Percentiles rank a stretch among this genome's conserved stretches.
phyloP scores from a whole-genome alignment of 1,139 yeast species.

The Hemisphaericaspora xylanilytica region DNA sequence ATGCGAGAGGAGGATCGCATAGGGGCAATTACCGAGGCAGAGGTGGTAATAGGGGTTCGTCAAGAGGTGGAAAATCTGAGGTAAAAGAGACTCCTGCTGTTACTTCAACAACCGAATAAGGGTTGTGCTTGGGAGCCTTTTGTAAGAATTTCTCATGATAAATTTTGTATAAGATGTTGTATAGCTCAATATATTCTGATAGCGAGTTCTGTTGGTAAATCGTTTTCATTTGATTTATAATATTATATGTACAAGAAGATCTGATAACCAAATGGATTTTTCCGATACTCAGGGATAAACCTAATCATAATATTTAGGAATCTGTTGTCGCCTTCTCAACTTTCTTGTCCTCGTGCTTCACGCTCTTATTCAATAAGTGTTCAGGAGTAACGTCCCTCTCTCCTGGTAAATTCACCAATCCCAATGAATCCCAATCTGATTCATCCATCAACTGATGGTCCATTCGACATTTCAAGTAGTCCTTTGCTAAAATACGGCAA shows the following conservation, averaged over 20 bases:
- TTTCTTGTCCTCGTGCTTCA: conserved; percentile 10
- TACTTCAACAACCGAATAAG: not conserved
- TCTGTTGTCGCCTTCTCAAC: not conserved
- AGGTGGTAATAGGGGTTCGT: conserved; percentile 1
- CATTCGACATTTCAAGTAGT: conserved; percentile 85
- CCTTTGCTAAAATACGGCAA: conserved; percentile 80
- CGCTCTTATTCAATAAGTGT: conserved; percentile 30
- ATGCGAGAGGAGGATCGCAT: conserved; percentile 17
- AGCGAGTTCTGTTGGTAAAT: no score
- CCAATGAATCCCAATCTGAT: conserved; percentile 80
- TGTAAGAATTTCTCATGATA: not conserved
- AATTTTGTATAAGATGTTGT: not conserved
- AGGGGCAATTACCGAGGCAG: conserved; percentile 31
- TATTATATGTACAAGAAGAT: conserved; percentile 1
- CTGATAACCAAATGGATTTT: not conserved
- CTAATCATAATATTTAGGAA: not conserved
- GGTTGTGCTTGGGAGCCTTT: no score
- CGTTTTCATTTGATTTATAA: not conserved
- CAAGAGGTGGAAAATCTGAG: conserved; percentile 6
- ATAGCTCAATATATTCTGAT: not conserved
- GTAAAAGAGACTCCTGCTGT: not conserved
- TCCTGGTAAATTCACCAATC: conserved; percentile 63
- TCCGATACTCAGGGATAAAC: not conserved
- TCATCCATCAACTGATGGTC: conserved; percentile 81
- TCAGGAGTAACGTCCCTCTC: conserved; percentile 11